Evolutionary conservation across 139 green algal genomes (phyloP), one percentile per base, ranked within the genome.

Genomic region (Volvox africanus): DNA sequence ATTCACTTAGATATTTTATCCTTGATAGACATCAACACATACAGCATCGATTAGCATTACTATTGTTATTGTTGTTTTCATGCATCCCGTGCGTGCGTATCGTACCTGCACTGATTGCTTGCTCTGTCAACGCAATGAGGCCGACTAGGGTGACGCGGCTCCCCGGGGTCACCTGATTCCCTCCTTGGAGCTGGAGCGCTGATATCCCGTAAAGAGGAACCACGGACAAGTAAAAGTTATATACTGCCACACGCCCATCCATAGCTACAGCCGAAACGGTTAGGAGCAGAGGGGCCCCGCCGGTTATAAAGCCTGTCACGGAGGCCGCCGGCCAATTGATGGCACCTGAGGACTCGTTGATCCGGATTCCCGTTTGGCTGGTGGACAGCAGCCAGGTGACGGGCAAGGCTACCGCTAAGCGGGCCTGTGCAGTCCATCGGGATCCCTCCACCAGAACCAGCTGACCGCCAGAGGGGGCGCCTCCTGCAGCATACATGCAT

Each of bases 191-290:
- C 55, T 44, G 50, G 11, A 86, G 44, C 21, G 69, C 80, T 2
- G 80, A 30, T 6, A 86, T 75, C n/a, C 44, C 55, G 80, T 86
- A 86, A 26, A 86, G 28, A 22, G 80, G 80, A 30, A 86, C 55
- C n/a, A 86, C 80, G n/a, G 61, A 36, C 17, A 86, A 1, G 80
- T 55, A 75, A 28, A 86, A 86, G 50, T 11, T 75, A 50, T 75
- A 86, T 11, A 61, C 50, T 17, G 50, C 22, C 14, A 75, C 80
- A 3, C 55, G 55, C 6, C 80, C 80, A 55, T 37, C 28, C 33
- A n/a, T 28, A 20, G 50, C 55, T 13, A 86, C 61, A 1, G 50
- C 80, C 0, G 28, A 30, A 30, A 86, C 13, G 24, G 50, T 44
- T 30, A 86, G 28, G 3, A 24, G 80, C 2, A 24, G 9, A 17